phyloP scores from a whole-genome alignment of 768 basidiomycete genomes.

The Russula compacta region DNA sequence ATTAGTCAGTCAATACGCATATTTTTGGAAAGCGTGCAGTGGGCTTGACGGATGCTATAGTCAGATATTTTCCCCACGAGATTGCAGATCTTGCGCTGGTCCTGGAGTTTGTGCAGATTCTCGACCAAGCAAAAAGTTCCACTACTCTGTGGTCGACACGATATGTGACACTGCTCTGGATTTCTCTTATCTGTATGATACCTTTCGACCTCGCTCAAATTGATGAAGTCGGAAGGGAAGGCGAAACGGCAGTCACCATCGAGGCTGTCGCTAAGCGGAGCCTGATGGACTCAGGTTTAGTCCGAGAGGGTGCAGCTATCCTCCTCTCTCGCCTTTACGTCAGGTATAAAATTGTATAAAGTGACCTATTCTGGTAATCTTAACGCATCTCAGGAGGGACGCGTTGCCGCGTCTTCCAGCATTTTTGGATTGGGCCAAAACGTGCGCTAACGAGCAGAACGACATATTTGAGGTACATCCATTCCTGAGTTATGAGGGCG shows the following conservation, averaged over 20 bases:
- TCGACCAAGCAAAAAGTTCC: conserved; percentile 33
- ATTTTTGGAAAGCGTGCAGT: background rate
- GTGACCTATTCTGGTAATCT: background rate
- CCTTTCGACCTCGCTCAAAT: conserved; percentile 89
- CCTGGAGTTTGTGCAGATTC: conserved; percentile 50
- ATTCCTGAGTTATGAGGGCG: background rate
- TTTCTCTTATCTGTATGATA: conserved; percentile 88
- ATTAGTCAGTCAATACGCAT: conserved; percentile 53
- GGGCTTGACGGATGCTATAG: conserved; percentile 33
- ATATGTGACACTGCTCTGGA: conserved; percentile 81
- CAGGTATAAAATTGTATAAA: conserved; percentile 38
- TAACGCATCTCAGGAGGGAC: conserved; percentile 43
- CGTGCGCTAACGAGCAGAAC: background rate
- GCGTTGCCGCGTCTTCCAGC: conserved; percentile 17
- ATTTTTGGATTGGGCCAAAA: conserved; percentile 13
- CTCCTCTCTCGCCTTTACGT: conserved; percentile 76
- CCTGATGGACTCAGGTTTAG: conserved; percentile 65
- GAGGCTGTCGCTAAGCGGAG: conserved; percentile 50
- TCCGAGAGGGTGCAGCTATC: conserved; percentile 74
- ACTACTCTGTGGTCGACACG: conserved; percentile 65
- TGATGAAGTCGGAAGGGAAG: conserved; percentile 47
- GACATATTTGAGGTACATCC: conserved; percentile 15
- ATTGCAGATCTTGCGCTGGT: conserved; percentile 73
- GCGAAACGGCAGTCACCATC: conserved; percentile 46
- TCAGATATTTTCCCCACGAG: conserved; percentile 90